Base-by-base conservation (phyloP, 1,284 basidiomycete genomes). In the Quambalaria eucalypti region DNA sequence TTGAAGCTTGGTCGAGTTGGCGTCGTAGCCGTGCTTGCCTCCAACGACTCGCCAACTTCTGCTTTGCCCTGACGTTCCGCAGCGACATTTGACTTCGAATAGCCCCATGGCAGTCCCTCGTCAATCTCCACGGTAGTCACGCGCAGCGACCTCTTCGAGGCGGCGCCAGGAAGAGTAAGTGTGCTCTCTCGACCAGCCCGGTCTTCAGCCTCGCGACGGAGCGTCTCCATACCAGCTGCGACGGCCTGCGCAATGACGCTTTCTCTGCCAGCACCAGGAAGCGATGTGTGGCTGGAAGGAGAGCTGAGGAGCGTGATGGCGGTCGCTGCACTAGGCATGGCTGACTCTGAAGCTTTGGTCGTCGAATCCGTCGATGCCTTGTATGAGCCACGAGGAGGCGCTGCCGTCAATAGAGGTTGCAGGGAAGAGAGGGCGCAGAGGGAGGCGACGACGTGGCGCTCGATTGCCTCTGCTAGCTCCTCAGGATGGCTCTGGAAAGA, bases 241-340 rank as follows among this genome's bases (percentile, higher is more conserved):
- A 61, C 66, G 21, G 64, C 57, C 42, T 68, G 64, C 3, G 68
- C 62, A 19, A 70, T 59, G 49, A 68, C 54, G 29, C 64, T 61
- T 21, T 54, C 60, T 48, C 61, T 60, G 19, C 64, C 65, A 14
- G 66, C 64, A 8, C 59, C 51, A 2, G 65, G 61, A 28, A 64
- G 53, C 14, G 62, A 59, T 3, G 64, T 63, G 21, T 59, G 60
- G 6, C 58, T 55, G 23, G 59, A 60, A 8, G 66, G 66, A 48
- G 55, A 57, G 12, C 64, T 62, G 25, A 69, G 49, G 36, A 71
- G 54, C 12, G 61, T 60, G 28, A 67, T 50, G 21, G 66, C 36
- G 0, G 64, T 63, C 3, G 56, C 64, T 1, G 62, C 36, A 39
- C 16, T 5, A 4, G 36, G 36, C 16, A 21, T n/a, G 16, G 16